Evolutionary conservation across 176 grass and related monocot genomes (phyloP), one percentile per base, ranked within the genome.

Genomic region (Oryza coarctata): DNA sequence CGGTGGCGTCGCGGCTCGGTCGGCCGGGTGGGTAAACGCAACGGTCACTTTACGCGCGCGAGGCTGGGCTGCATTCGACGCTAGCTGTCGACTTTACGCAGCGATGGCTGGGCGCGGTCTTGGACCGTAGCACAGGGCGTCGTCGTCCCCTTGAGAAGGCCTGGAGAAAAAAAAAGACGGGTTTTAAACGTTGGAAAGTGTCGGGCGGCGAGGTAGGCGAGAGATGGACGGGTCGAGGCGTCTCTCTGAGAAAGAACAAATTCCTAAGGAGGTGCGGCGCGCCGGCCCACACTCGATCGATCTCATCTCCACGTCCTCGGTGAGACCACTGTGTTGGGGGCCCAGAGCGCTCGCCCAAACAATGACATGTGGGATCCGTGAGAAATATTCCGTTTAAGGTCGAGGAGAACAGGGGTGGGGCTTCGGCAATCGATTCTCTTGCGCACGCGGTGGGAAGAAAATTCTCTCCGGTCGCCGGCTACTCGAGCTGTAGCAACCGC

Each of bases 181-280:
- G 70, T 85, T 81, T 71, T 65, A 63, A 65, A 89, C 72, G 87
- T 85, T 89, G 67, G 64, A 30, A 32, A 27, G 9, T 70, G 77
- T 33, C 77, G 65, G 87, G 30, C 22, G 18, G 41, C 36, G 10
- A 55, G 62, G 68, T 65, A 10, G 20, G 12, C 74, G 58, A 85
- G 58, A 85, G 77, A 85, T 77, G 71, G 87, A 71, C 87, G 70
- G 38, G 49, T 84, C 68, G 9, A 47, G 75, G 47, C 62, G 35
- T 65, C 28, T 14, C 17, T 62, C 79, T 72, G 47, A 12, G 75
- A 75, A 28, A 62, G 50, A 63, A 89, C 70, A 80, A 75, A 69
- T 4, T 74, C 44, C 14, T 29, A 44, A 8, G 34, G 60, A n/a
- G 17, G 62, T 3, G 61, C 9, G 75, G 75, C 52, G 62, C 40